These are phyloP conservation scores for Cicer cuneatum DNA, from an alignment of 306 rosid species.

Conservation along the genomic window DNA sequence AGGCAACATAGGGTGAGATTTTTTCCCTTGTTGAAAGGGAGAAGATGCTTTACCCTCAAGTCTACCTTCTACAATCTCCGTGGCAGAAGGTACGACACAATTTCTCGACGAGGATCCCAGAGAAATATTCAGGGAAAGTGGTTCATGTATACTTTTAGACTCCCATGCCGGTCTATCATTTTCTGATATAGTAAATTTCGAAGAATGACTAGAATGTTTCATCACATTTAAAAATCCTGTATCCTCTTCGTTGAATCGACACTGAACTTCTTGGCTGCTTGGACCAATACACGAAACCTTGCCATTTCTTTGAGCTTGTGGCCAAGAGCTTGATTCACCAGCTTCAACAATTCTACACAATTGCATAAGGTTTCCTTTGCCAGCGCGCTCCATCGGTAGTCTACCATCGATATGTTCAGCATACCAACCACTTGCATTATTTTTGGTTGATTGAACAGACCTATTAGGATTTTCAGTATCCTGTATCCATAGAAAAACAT, in stretches of 20 bases:
- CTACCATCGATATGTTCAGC: slow-evolving; percentile 52
- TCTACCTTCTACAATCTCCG: slow-evolving; percentile 57
- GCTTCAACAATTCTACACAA: slow-evolving; percentile 69
- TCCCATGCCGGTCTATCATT: slow-evolving; percentile 56
- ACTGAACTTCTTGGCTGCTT: slow-evolving; percentile 49
- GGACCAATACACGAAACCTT: slow-evolving; percentile 51
- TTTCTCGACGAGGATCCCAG: slow-evolving; percentile 68
- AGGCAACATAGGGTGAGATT: slow-evolving; percentile 63
- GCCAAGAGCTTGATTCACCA: slow-evolving; percentile 57
- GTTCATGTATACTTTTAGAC: slow-evolving; percentile 51
- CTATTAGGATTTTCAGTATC: slow-evolving; percentile 53
- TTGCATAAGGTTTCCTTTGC: slow-evolving; percentile 71
- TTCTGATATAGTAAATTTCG: slow-evolving; percentile 52
- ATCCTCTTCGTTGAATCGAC: slow-evolving; percentile 50
- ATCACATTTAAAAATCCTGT: slow-evolving; percentile 58
- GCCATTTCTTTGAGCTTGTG: slow-evolving; percentile 57
- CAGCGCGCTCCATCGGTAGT: slow-evolving; percentile 46
- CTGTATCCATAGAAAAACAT: slow-evolving; percentile 51
- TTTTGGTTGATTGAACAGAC: slow-evolving; percentile 47
- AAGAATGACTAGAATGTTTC: slow-evolving; percentile 53
- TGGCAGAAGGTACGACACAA: slow-evolving; percentile 57
- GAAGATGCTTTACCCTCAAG: slow-evolving; percentile 62
- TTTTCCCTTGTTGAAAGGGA: slow-evolving; percentile 61
- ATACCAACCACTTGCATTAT: slow-evolving; percentile 48
- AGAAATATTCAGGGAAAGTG: slow-evolving; percentile 60